phyloP scores from a whole-genome alignment of 116 monocot genomes.

The Posidonia oceanica region DNA sequence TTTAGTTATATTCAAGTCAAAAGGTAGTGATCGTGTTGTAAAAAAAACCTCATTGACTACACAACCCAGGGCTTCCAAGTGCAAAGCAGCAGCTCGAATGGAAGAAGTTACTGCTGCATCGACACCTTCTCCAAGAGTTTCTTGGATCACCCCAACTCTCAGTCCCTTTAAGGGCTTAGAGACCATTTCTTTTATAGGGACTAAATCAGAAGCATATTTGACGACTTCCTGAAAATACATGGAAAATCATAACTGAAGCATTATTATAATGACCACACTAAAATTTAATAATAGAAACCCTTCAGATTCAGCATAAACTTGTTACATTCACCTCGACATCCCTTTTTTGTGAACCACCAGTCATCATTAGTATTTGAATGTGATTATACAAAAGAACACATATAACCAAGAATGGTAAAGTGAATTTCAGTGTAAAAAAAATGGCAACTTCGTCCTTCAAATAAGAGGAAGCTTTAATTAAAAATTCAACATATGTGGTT shows the following conservation, averaged over 20 bases:
- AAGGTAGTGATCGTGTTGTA: not conserved
- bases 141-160: slow-evolving; percentile 70
- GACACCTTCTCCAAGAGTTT: slow-evolving; percentile 87
- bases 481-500: not conserved
- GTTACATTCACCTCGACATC: no score
- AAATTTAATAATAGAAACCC: not conserved
- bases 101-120: slow-evolving; percentile 51
- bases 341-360: no score
- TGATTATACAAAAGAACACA: no score
- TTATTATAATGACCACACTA: not conserved
- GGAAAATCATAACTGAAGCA: not conserved
- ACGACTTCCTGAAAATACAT: slow-evolving; percentile 56
- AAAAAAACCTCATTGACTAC: slow-evolving; percentile 57
- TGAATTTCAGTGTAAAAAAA: no score
- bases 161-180: slow-evolving; percentile 76
- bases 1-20: not conserved
- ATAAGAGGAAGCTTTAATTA: no score
- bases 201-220: slow-evolving; percentile 49
- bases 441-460: no score
- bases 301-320: no score
- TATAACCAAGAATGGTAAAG: no score
- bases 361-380: no score
- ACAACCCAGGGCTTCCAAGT: slow-evolving; percentile 75
- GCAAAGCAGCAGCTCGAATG: slow-evolving; percentile 56
- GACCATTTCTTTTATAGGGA: slow-evolving; percentile 25